Evolutionary conservation across 768 basidiomycete species (phyloP), one percentile per base, ranked within the genome.

Genomic region (Leccinum rimulosum): DNA sequence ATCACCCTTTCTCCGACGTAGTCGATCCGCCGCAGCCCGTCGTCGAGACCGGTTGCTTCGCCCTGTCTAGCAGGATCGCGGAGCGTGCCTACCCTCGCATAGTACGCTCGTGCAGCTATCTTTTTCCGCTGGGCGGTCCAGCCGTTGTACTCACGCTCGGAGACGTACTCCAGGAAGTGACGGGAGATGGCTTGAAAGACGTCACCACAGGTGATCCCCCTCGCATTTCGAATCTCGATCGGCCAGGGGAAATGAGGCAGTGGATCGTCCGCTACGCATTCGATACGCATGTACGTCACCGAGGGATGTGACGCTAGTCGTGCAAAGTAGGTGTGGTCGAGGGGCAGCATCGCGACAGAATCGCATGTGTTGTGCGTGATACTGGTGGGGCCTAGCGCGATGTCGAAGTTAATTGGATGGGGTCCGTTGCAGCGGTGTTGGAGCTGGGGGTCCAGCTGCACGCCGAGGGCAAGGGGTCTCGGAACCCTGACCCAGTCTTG

Each of bases 1-100:
- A 51, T 31, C 30, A 51, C 50, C n/a, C 50, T 33, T 31, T 51
- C 30, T n/a, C 50, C 50, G 4, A 33, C 30, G 50, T 33, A 51
- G n/a, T 51, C 50, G 31, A 52, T 52, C 50, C 50, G 50, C 31
- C 50, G 50, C n/a, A 52, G 31, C 50, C 50, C 50, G 17, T 52
- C 50, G 12, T 15, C 10, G 6, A 1, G 28, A 28, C 14, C 3
- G 12, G 28, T 33, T 9, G n/a, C 30, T 15, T n/a, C 25, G 10
- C 27, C 17, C 8, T 12, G 19, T 22, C 12, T 22, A 3, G 19
- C 19, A 17, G 50, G n/a, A 9, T 52, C 31, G 19, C 31, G 7
- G 50, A 11, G n/a, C n/a, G 7, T 17, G 31, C 31, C 2, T 19
- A 52, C 31, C 50, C 50, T 52, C 19, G 50, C 4, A 35, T 52